A percentile compares a stretch with the other conserved stretches of the same genome.
Conservation (phyloP, 2,329 filamentous ascomycete species). For the Fusarium staphyleae region DNA sequence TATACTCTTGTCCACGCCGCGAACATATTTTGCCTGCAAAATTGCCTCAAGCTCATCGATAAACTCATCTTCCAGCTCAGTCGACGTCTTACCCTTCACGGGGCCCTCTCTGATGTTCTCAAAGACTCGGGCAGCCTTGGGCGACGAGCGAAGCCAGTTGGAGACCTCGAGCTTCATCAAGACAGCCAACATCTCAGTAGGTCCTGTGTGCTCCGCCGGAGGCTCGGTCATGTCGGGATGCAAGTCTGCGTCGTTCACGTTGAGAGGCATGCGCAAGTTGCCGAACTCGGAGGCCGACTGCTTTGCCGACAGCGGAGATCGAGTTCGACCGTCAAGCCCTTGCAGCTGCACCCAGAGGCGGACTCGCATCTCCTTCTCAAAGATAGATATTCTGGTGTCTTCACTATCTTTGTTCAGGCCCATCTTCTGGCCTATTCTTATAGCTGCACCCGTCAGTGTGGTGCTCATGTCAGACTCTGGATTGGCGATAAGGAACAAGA, state of each 20-base stretch:
- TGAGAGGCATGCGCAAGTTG: slow-evolving; percentile 54
- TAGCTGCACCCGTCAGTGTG: slow-evolving; percentile 32
- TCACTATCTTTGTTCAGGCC: slow-evolving; percentile 28
- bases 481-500: slow-evolving; percentile 42
- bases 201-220: slow-evolving; percentile 54
- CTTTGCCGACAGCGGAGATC: slow-evolving; percentile 10
- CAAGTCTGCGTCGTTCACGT: slow-evolving; percentile 63
- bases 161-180: slow-evolving; percentile 44
- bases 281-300: slow-evolving; percentile 12
- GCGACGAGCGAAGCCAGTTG: slow-evolving; percentile 38
- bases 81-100: slow-evolving; percentile 7
- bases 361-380: slow-evolving; percentile 41
- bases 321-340: slow-evolving; percentile 28
- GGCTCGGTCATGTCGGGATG: slow-evolving; percentile 57
- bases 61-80: slow-evolving; percentile 28
- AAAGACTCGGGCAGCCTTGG: slow-evolving; percentile 28
- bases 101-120: slow-evolving; percentile 19
- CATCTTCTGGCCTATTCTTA: slow-evolving; percentile 39
- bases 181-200: slow-evolving; percentile 62
- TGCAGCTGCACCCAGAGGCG: slow-evolving; percentile 42
- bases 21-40: slow-evolving; percentile 34
- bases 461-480: slow-evolving; percentile 41
- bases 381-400: slow-evolving; percentile 27
- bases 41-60: slow-evolving; percentile 41
- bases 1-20: slow-evolving; percentile 37